Percentiles rank a stretch among this genome's conserved stretches.
phyloP scores from a whole-genome alignment of 305 asterid species.

The Fraxinus velutina region DNA sequence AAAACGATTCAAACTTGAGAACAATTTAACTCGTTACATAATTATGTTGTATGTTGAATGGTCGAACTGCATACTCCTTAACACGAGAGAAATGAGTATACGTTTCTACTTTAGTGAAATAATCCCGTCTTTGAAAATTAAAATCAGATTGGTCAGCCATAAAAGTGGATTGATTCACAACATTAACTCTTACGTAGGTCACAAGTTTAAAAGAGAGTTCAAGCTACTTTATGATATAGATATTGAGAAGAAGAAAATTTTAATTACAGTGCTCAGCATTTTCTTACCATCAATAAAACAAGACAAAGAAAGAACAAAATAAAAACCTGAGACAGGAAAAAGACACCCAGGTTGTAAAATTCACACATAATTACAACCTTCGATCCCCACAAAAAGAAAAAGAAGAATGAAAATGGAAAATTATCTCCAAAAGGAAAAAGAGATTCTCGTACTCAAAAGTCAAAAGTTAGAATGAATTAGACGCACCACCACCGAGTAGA shows the following conservation, averaged over 20 bases:
- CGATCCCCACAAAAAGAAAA: background rate
- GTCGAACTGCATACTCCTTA: no score
- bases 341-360: background rate
- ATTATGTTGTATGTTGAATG: no score
- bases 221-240: background rate
- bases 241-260: background rate
- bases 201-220: background rate
- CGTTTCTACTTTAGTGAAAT: no score
- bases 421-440: background rate
- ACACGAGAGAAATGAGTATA: no score
- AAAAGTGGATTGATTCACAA: background rate
- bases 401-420: background rate
- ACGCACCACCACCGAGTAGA: constrained; percentile 2
- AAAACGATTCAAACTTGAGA: background rate
- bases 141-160: background rate
- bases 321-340: background rate
- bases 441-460: background rate
- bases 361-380: background rate
- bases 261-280: background rate
- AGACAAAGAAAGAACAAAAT: background rate
- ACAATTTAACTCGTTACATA: background rate
- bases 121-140: no score
- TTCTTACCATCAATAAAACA: background rate
- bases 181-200: background rate
- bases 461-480: constrained; percentile 10